Conservation (phyloP, 352 stramenopile species). For the Thraustochytrium sp. region DNA sequence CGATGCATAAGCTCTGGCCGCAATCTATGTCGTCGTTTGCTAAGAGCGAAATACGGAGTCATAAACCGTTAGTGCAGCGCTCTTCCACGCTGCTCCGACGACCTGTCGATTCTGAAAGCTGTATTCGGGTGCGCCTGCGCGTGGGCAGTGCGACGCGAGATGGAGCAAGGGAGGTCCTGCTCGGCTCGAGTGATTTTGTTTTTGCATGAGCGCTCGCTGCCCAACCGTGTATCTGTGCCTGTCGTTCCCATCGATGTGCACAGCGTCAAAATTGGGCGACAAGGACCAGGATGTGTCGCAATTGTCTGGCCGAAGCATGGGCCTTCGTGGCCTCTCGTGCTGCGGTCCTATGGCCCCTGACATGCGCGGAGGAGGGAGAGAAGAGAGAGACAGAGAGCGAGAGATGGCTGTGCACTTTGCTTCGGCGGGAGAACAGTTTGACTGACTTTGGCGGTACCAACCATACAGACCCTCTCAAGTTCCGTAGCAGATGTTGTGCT, state of each 20-base stretch:
- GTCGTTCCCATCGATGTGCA: conserved; percentile 4
- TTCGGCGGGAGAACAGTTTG: not conserved
- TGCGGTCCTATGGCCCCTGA: conserved; percentile 16
- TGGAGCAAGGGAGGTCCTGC: not conserved
- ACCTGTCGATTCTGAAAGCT: conserved; percentile 25
- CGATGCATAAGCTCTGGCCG: not conserved
- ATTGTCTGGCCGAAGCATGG: not conserved
- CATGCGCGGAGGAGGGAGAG: not conserved
- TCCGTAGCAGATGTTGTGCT: not conserved
- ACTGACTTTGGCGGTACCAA: not conserved
- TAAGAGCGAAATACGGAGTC: conserved; percentile 5
- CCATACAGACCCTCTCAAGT: not conserved
- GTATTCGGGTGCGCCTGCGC: not conserved
- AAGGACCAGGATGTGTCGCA: conserved; percentile 11
- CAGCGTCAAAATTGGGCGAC: conserved; percentile 42
- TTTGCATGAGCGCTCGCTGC: not conserved
- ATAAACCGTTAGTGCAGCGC: not conserved
- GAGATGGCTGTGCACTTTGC: not conserved
- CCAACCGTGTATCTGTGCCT: conserved; percentile 34
- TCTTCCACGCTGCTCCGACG: not conserved
- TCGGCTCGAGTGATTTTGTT: not conserved
- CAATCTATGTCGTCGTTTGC: not conserved
- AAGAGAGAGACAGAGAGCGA: not conserved
- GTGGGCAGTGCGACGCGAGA: not conserved
- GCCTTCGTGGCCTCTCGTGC: not conserved